Evolutionary conservation across 441 rosid species (phyloP).

Genomic region (Pelargonium myrrhifolium): DNA sequence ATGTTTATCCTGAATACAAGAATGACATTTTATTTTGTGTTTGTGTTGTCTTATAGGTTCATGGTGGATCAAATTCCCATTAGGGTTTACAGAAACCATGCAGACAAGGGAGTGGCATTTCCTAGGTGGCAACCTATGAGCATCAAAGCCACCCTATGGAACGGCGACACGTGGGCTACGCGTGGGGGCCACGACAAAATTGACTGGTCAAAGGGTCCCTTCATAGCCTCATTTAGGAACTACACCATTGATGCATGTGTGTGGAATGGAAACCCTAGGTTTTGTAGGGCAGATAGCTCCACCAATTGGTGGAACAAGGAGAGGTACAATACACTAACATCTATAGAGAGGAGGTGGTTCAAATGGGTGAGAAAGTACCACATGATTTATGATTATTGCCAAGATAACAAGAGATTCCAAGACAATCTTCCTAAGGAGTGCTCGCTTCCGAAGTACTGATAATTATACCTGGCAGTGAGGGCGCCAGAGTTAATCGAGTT

Average conservation of each 20-base stretch:
- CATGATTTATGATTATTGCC: slow-evolving; percentile 72
- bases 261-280: slow-evolving; percentile 51
- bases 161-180: slow-evolving; percentile 85
- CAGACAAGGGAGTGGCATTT: slow-evolving; percentile 61
- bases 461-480: no score
- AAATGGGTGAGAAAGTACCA: slow-evolving; percentile 75
- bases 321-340: slow-evolving; percentile 36
- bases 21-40: no score
- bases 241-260: slow-evolving; percentile 62
- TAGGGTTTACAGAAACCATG: slow-evolving; percentile 63
- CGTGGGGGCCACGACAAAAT: slow-evolving; percentile 66
- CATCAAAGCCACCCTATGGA: slow-evolving; percentile 58
- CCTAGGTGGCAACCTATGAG: slow-evolving; percentile 74
- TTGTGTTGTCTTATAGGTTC: slow-evolving; percentile 32
- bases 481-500: no score
- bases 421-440: slow-evolving; percentile 42
- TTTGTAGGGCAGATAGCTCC: slow-evolving; percentile 46
- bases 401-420: slow-evolving; percentile 56
- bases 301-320: slow-evolving; percentile 67
- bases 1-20: no score
- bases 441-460: slow-evolving; percentile 44
- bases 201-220: slow-evolving; percentile 71
- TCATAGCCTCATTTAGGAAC: slow-evolving; percentile 54
- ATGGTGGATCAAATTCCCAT: slow-evolving; percentile 69
- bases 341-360: slow-evolving; percentile 59